Conservation (phyloP, 2,329 filamentous ascomycete species). For the Ceratocystis lukuohia region DNA sequence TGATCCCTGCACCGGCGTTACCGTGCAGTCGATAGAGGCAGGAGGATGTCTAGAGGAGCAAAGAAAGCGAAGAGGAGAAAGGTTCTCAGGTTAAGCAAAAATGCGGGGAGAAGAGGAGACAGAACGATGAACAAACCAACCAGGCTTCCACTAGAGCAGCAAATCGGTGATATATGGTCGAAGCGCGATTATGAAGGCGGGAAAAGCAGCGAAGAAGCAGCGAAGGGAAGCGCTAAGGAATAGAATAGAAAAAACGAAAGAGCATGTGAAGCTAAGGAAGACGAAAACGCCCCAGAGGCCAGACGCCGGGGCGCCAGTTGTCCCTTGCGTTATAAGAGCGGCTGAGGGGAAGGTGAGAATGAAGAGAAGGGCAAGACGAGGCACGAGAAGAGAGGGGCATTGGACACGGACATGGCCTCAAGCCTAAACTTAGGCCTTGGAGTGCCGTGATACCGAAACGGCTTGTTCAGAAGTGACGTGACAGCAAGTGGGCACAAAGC, state of each 20-base stretch:
- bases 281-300: background rate
- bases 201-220: slow-evolving; percentile 6
- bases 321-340: background rate
- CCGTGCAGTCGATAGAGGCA: background rate
- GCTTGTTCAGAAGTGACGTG: slow-evolving; percentile 6
- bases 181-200: background rate
- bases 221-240: background rate
- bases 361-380: background rate
- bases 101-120: background rate
- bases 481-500: background rate
- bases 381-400: background rate
- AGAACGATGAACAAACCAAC: background rate
- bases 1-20: background rate
- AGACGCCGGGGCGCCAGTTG: background rate
- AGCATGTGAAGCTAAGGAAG: background rate
- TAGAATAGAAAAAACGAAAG: background rate
- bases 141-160: background rate
- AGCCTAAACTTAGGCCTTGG: background rate
- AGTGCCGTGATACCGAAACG: background rate
- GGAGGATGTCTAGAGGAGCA: background rate
- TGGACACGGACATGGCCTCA: background rate
- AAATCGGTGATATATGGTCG: slow-evolving; percentile 1
- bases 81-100: slow-evolving; percentile 3
- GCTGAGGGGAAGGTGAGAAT: background rate
- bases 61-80: background rate